Evolutionary conservation across 1,284 basidiomycete genomes (phyloP).

Genomic region (Sphaerobolus stellatus): DNA sequence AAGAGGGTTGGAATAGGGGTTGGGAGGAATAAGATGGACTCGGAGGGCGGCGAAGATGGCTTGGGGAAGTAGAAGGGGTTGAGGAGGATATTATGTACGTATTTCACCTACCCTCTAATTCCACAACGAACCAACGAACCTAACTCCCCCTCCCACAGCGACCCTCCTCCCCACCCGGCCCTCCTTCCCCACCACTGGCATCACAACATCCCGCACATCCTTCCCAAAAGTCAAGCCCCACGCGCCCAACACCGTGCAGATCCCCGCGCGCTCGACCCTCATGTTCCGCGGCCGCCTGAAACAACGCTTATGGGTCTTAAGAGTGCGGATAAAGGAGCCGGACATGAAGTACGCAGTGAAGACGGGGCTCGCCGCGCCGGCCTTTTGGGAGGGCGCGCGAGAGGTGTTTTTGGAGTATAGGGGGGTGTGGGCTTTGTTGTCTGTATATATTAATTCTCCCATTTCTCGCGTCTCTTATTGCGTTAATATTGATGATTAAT

Average conservation of each 20-base stretch:
- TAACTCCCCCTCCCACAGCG: conserved; percentile 44
- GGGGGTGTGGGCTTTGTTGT: conserved; percentile 95
- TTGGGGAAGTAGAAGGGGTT: no score
- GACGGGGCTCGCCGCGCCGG: conserved; percentile 80
- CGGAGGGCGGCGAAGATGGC: no score
- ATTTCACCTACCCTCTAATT: neutral
- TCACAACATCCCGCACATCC: no score
- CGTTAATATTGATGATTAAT: neutral
- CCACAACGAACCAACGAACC: neutral
- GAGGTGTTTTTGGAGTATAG: conserved; percentile 78
- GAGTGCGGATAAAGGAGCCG: conserved; percentile 67
- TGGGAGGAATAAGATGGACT: no score
- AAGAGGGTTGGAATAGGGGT: no score
- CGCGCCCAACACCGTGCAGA: conserved; percentile 81
- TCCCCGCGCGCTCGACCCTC: conserved; percentile 62
- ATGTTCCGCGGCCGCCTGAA: conserved; percentile 59
- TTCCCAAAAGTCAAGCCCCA: conserved; percentile 85
- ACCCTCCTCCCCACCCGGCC: conserved; percentile 59
- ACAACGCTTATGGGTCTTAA: conserved; percentile 74
- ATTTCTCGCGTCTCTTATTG: neutral
- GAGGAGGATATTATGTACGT: conserved; percentile 41
- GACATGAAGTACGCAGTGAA: conserved; percentile 90
- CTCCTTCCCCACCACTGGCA: no score
- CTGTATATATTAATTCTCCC: no score
- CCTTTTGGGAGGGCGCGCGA: conserved; percentile 79